Base-by-base conservation (phyloP, 2,329 filamentous ascomycete genomes). In the Diplocarpon rosae region DNA sequence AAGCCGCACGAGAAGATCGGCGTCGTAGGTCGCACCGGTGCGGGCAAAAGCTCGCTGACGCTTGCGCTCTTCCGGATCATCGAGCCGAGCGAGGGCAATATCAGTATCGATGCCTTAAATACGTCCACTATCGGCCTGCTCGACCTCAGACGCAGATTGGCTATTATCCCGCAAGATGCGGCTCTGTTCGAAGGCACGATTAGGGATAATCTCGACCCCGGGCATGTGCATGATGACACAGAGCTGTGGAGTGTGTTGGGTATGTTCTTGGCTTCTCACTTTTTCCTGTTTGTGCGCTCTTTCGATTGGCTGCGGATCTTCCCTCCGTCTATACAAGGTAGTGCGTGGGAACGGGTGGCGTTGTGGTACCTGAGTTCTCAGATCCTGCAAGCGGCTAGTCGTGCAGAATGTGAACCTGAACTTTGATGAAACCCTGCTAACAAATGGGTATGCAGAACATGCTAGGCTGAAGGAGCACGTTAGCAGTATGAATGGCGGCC, bases 1-100 rank as follows among this genome's bases (percentile, higher is more conserved):
- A 93, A 94, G 68, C 82, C 90, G 5, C 87, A 89, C 60, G 92
- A 98, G 70, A 98, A 96, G 73, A 92, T 98, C 63, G 92, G 92
- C 49, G 89, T 98, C 10, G 92, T 98, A 28, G 92, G 92, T 44
- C 83, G 92, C 39, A 98, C 92, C 0, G 92, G 92, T 43, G 92
- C 92, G 28, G 92, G 92, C 60, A 98, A 98, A 69, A 94, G 86
- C 49, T 95, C 88, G 9, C 69, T 98, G 50, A 96, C 92, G 0
- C 72, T 98, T 50, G 82, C 92, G 2, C 71, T 98, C 15, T 98
- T 98, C 76, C 80, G 93, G 42, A 88, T 98, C 54, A 96, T 98
- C 51, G 93, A 98, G 66, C 78, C 89, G 2, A 76, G 73, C 31
- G 77, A 78, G 34, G 92, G 92, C 42, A 75, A 83, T 58, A 92